These are phyloP conservation scores for Sclerotinia trifoliorum DNA, from an alignment of 2,329 filamentous ascomycete genomes.

Conservation along the genomic window DNA sequence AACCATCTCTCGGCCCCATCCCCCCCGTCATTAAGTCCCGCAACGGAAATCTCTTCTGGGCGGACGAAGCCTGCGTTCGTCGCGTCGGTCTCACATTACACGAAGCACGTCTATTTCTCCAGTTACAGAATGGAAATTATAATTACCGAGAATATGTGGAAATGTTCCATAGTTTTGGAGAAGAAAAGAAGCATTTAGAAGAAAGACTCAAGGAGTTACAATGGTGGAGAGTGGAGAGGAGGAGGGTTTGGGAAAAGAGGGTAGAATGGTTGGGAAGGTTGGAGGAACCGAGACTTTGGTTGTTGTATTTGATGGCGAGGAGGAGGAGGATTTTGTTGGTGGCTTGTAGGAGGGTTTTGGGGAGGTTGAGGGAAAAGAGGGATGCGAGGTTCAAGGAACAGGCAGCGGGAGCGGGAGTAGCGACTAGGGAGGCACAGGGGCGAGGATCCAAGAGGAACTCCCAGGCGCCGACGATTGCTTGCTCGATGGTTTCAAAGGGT, in stretches of 20 bases:
- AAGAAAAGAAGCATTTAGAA: conserved; percentile 27
- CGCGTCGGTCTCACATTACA: conserved; percentile 31
- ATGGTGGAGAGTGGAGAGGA: conserved; percentile 30
- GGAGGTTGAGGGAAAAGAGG: conserved; percentile 28
- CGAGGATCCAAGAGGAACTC: neutral
- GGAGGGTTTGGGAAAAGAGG: conserved; percentile 28
- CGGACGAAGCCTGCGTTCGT: conserved; percentile 31
- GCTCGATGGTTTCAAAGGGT: neutral
- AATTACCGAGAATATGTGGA: conserved; percentile 31
- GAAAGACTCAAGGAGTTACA: conserved; percentile 24
- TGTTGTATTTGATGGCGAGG: conserved; percentile 33
- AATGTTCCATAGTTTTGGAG: conserved; percentile 32
- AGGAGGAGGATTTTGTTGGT: conserved; percentile 30
- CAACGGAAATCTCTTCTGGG: conserved; percentile 35
- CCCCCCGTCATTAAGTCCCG: conserved; percentile 33
- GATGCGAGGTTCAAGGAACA: neutral
- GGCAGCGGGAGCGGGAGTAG: neutral
- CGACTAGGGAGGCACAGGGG: neutral
- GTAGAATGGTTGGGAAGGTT: conserved; percentile 33
- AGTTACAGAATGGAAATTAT: conserved; percentile 28
- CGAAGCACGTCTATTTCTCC: conserved; percentile 31
- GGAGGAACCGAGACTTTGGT: conserved; percentile 31
- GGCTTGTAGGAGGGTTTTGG: conserved; percentile 23
- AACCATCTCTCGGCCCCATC: conserved; percentile 16
- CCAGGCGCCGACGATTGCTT: conserved; percentile 21